These are phyloP conservation scores for Leccinum broughii DNA, from an alignment of 768 basidiomycete species.

Conservation along the genomic window DNA sequence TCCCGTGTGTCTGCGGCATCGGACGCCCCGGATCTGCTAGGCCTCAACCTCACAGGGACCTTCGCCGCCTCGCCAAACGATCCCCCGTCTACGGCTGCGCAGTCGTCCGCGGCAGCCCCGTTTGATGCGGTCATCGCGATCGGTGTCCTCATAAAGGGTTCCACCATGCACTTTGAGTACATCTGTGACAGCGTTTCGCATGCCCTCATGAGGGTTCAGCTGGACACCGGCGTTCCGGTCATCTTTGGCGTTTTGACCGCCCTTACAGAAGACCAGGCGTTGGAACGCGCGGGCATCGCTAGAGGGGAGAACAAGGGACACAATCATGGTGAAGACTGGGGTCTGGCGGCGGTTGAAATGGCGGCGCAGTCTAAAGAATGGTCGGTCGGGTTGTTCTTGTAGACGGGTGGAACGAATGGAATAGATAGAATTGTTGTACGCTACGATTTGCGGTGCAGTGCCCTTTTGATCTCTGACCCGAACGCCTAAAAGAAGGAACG, in stretches of 20 bases:
- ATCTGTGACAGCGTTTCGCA: constrained; percentile 93
- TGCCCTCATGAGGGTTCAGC: constrained; percentile 90
- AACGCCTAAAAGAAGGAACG: too few relatives aligned
- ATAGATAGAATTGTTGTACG: constrained; percentile 12
- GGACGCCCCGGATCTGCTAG: constrained; percentile 74
- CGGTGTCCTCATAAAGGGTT: constrained; percentile 96
- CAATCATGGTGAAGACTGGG: constrained; percentile 99
- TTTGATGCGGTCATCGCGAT: constrained; percentile 98
- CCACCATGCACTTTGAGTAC: constrained; percentile 99
- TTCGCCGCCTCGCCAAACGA: constrained; percentile 35
- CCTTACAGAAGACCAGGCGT: constrained; percentile 89
- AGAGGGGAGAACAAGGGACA: constrained; percentile 72
- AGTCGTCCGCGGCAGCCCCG: constrained; percentile 55
- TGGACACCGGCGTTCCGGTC: constrained; percentile 92
- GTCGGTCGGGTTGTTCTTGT: constrained; percentile 64
- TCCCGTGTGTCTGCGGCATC: constrained; percentile 80
- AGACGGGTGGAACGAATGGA: constrained; percentile 3
- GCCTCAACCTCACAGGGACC: constrained; percentile 47
- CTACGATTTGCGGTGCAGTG: neutral
- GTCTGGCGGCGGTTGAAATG: constrained; percentile 95
- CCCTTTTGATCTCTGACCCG: neutral
- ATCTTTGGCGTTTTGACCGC: constrained; percentile 96
- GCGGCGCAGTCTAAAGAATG: constrained; percentile 64
- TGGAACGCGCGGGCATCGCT: constrained; percentile 91
- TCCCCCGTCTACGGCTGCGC: constrained; percentile 29